These are phyloP conservation scores for Leucaena leucocephala DNA, from an alignment of 306 rosid genomes.

Conservation along the genomic window DNA sequence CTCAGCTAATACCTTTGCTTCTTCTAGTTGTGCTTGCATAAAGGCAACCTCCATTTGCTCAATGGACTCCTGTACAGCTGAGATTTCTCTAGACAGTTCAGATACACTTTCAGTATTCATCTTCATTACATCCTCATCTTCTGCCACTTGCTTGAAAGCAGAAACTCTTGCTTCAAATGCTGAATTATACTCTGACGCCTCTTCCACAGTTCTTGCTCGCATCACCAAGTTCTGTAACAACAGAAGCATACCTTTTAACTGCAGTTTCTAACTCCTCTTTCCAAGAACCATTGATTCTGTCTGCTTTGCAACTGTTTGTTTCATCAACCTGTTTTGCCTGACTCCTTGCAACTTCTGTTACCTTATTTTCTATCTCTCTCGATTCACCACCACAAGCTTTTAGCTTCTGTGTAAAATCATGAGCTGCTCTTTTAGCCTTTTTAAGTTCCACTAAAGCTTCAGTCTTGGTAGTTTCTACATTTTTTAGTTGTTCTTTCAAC, in stretches of 20 bases:
- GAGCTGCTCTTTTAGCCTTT: constrained; percentile 48
- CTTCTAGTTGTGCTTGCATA: constrained; percentile 55
- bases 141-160: constrained; percentile 61
- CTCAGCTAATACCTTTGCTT: constrained; percentile 49
- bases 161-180: constrained; percentile 58
- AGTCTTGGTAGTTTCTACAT: constrained; percentile 67
- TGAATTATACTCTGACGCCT: constrained; percentile 59
- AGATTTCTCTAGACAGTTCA: constrained; percentile 68
- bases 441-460: constrained; percentile 71
- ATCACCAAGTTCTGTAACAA: constrained; percentile 58
- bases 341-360: constrained; percentile 52
- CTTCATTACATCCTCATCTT: constrained; percentile 63
- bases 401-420: constrained; percentile 58
- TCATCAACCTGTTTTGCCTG: constrained; percentile 56
- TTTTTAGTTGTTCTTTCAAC: constrained; percentile 56
- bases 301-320: constrained; percentile 38
- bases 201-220: constrained; percentile 65
- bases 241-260: constrained; percentile 47
- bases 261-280: constrained; percentile 61
- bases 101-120: constrained; percentile 48
- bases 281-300: constrained; percentile 47
- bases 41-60: no score
- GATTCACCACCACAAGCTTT: constrained; percentile 51
- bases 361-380: constrained; percentile 55
- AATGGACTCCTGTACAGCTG: no score